Conservation (phyloP, 116 monocot species). For the Iris pallida region DNA sequence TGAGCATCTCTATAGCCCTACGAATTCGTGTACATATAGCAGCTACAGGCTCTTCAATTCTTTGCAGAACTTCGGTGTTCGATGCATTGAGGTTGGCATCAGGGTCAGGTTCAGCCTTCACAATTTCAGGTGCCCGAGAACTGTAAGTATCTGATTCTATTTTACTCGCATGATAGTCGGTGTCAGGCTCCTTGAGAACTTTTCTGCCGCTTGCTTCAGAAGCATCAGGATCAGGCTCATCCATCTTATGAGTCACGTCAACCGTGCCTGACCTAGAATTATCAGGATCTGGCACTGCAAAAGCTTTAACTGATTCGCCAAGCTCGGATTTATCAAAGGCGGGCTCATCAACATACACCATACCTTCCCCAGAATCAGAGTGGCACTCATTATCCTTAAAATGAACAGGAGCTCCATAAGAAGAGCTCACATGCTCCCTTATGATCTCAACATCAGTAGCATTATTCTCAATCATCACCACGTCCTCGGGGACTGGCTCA, state of each 20-base stretch:
- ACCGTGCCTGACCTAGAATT: not conserved
- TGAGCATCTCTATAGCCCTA: slow-evolving; percentile 46
- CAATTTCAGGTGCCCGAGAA: not conserved
- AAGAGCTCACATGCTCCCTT: not conserved
- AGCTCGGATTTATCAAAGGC: no score
- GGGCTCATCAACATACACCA: no score
- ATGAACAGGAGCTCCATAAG: slow-evolving; percentile 6
- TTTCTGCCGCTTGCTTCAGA: not conserved
- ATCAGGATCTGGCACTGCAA: slow-evolving; percentile 27
- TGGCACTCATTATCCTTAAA: not conserved
- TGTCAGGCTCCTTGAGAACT: slow-evolving; percentile 32
- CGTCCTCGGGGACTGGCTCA: slow-evolving; percentile 33
- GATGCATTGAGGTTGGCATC: slow-evolving; percentile 17
- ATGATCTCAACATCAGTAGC: slow-evolving; percentile 12
- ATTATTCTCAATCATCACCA: slow-evolving; percentile 16
- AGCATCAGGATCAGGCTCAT: slow-evolving; percentile 28
- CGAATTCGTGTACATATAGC: slow-evolving; percentile 57
- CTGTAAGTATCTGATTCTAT: slow-evolving; percentile 1
- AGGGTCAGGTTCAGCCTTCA: slow-evolving; percentile 30
- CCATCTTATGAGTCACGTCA: not conserved
- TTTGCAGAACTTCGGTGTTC: slow-evolving; percentile 37
- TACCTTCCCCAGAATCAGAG: no score
- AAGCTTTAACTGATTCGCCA: no score
- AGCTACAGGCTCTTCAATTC: slow-evolving; percentile 64
- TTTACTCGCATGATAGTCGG: slow-evolving; percentile 13